These are phyloP conservation scores for Ogataea naganishii DNA, from an alignment of 805 yeast genomes.

Conservation along the genomic window DNA sequence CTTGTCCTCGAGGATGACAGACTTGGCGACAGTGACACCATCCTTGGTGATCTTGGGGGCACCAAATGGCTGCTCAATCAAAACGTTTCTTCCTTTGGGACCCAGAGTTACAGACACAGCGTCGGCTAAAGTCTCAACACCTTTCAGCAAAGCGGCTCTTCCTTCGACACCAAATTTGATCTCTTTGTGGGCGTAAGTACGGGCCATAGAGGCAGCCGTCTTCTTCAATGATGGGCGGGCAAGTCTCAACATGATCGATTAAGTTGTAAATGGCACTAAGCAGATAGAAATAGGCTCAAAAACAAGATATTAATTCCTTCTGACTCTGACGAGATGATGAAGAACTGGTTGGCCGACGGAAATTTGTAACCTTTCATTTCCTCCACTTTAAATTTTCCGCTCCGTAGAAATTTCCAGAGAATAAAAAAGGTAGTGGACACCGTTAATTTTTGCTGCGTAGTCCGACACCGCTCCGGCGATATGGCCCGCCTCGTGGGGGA, in stretches of 20 bases:
- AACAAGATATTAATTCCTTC: too few species aligned
- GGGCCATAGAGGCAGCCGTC: conserved; percentile 32
- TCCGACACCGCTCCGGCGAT: too few species aligned
- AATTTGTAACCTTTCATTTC: too few species aligned
- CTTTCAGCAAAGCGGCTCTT: conserved; percentile 86
- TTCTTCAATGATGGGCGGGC: conserved; percentile 34
- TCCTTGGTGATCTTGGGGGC: conserved; percentile 98
- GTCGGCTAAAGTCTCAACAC: conserved; percentile 91
- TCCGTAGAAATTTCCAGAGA: too few species aligned
- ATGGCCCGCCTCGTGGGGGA: too few species aligned
- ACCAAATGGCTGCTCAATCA: conserved; percentile 94
- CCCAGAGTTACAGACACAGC: conserved; percentile 97
- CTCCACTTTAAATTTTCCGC: too few species aligned
- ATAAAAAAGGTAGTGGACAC: too few species aligned
- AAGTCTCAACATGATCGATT: conserved; percentile 49
- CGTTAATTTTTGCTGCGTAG: too few species aligned
- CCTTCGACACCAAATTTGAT: conserved; percentile 96
- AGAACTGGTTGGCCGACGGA: too few species aligned
- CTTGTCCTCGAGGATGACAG: conserved; percentile 75
- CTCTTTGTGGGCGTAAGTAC: conserved; percentile 73
- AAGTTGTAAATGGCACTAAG: too few species aligned
- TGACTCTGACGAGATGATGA: too few species aligned
- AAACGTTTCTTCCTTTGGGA: conserved; percentile 95
- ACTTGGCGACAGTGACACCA: conserved; percentile 94
- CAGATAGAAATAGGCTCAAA: too few species aligned